Evolutionary conservation across 2,329 filamentous ascomycete genomes (phyloP).

Genomic region (Verticillium isaacii): DNA sequence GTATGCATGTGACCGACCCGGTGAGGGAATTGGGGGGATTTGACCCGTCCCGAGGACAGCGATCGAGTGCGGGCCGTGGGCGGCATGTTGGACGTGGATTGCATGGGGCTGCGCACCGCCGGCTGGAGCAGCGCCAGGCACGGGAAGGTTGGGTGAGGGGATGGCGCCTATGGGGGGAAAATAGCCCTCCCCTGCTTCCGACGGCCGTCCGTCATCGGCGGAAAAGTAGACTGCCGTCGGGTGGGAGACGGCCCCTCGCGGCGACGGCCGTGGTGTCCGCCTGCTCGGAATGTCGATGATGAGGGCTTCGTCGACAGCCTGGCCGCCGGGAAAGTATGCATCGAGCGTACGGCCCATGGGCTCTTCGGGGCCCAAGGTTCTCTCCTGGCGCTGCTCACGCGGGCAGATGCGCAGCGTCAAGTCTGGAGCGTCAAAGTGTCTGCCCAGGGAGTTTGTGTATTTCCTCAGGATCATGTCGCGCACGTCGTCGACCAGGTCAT

Average conservation of each 20-base stretch:
- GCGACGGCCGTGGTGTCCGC: conserved; percentile 76
- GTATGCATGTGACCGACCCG: conserved; percentile 55
- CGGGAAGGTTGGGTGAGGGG: conserved; percentile 33
- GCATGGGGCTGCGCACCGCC: conserved; percentile 28
- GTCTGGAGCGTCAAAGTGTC: conserved; percentile 86
- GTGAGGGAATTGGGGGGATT: conserved; percentile 75
- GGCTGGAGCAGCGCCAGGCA: conserved; percentile 30
- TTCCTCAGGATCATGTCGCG: conserved; percentile 89
- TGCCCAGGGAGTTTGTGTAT: conserved; percentile 88
- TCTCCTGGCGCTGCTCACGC: conserved; percentile 62
- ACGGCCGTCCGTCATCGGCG: conserved; percentile 59
- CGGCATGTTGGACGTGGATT: conserved; percentile 13
- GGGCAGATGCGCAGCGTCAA: conserved; percentile 72
- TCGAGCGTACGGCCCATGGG: conserved; percentile 74
- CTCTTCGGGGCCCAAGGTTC: conserved; percentile 80
- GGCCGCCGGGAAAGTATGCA: conserved; percentile 78
- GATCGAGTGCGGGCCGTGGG: conserved; percentile 55
- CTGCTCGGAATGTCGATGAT: conserved; percentile 79
- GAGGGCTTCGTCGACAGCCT: conserved; percentile 83
- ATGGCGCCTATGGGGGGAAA: conserved; percentile 63
- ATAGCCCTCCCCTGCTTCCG: conserved; percentile 72
- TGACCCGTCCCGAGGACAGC: conserved; percentile 77
- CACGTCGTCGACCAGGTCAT: conserved; percentile 91
- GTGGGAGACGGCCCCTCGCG: conserved; percentile 48
- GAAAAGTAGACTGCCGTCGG: conserved; percentile 46